Base-by-base conservation (phyloP, 1,139 yeast species). In the Casaregolazyma lundiana region DNA sequence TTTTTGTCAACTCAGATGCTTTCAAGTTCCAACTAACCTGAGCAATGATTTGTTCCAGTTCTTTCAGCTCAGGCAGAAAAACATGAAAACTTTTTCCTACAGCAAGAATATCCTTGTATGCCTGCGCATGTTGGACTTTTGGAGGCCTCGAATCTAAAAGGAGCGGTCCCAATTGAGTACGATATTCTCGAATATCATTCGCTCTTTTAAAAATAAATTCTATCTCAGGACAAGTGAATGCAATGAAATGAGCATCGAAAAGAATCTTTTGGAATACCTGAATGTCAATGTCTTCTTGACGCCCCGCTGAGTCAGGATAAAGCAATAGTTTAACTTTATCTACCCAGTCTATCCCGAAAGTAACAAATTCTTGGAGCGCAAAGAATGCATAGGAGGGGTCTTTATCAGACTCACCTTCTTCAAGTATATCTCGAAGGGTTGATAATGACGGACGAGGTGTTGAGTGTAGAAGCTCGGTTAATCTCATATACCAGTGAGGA, bases 71-170 rank as follows among this genome's bases (percentile, higher is more conserved):
- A 1, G 80, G 76, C 17, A 84, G 62, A 7, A 70, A 71, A 30
- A 84, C 63, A 2, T 85, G 85, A 58, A 82, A 76, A 11, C 80
- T 72, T 50, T 72, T 72, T 1, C 90, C 90, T 29, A 78, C 56
- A 24, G 63, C 65, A 18, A 69, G 57, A 51, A 70, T 50, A 18
- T 61, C 68, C 29, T 56, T 51, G 37, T 64, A 61, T 9, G 64
- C 66, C 8, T 59, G 62, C 8, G 56, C 30, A 0, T 57, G 38
- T 4, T 48, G 59, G 56, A 15, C 50, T 52, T 52, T 56, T 9
- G 21, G 36, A 2, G 38, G 35, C n/a, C 32, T 34, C 13, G 24
- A 6, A n/a, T 48, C 39, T n/a, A 38, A n/a, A 6, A 51, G 38
- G 5, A 66, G 64, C 3, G 62, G 54, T 15, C 76, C 60, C 22